These are phyloP conservation scores for Leishmania gerbilli DNA, from an alignment of 208 protist genomes.

Conservation along the genomic window DNA sequence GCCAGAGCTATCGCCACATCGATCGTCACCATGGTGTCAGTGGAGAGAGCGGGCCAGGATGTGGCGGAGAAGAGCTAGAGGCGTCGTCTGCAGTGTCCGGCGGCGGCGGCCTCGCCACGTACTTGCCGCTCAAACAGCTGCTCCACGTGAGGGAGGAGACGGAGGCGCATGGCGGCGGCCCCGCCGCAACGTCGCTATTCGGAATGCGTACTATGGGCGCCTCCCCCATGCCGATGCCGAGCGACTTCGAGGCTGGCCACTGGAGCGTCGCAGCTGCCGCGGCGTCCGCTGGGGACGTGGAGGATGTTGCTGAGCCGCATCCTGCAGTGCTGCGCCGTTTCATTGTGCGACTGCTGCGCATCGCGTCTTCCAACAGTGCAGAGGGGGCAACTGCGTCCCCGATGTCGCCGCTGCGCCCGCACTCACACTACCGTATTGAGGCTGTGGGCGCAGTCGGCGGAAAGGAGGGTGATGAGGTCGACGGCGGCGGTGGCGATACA, in stretches of 20 bases:
- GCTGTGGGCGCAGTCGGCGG: background rate
- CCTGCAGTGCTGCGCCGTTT: conserved; percentile 36
- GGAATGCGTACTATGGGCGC: background rate
- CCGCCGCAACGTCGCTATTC: background rate
- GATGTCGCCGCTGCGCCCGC: conserved; percentile 9
- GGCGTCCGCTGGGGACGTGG: conserved; percentile 6
- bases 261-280: conserved; percentile 5
- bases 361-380: conserved; percentile 18
- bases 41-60: background rate
- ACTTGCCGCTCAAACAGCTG: conserved; percentile 24
- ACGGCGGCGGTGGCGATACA: background rate
- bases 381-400: background rate
- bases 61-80: background rate
- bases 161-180: background rate
- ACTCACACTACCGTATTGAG: conserved; percentile 1
- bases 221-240: background rate
- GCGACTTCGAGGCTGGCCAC: background rate
- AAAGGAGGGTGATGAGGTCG: conserved; percentile 2
- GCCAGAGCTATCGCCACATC: conserved; percentile 5
- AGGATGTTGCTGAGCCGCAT: conserved; percentile 30
- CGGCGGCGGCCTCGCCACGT: conserved; percentile 14
- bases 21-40: background rate
- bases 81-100: conserved; percentile 15
- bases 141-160: conserved; percentile 10
- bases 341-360: conserved; percentile 33